phyloP scores from a whole-genome alignment of 352 stramenopile species.

The Phytophthora lateralis region DNA sequence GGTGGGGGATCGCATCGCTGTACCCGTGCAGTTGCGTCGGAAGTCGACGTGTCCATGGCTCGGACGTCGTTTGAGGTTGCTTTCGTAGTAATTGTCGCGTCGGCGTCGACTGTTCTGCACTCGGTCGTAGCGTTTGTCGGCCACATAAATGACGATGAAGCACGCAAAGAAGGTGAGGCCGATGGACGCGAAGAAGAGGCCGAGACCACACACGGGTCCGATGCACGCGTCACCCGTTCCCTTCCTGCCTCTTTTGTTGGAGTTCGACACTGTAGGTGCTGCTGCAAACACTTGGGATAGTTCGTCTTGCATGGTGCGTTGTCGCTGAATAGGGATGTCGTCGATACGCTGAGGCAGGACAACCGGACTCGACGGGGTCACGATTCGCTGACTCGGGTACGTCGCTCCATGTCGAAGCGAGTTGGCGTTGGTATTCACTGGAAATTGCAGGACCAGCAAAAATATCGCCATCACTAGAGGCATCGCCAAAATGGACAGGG shows the following conservation, averaged over 20 bases:
- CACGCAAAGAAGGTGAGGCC: slow-evolving; percentile 42
- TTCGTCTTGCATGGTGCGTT: slow-evolving; percentile 28
- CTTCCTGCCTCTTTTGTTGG: slow-evolving; percentile 29
- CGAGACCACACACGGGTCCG: slow-evolving; percentile 39
- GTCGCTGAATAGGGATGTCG: slow-evolving; percentile 7
- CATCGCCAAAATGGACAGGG: slow-evolving; percentile 10
- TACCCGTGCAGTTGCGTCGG: slow-evolving; percentile 19
- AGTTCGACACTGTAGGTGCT: slow-evolving; percentile 11
- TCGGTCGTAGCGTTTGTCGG: slow-evolving; percentile 39
- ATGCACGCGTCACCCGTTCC: slow-evolving; percentile 42
- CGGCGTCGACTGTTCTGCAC: slow-evolving; percentile 28
- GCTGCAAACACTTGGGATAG: slow-evolving; percentile 26
- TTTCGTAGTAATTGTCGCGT: slow-evolving; percentile 31
- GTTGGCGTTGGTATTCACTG: slow-evolving; percentile 21
- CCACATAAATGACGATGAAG: slow-evolving; percentile 43
- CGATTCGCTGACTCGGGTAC: slow-evolving; percentile 3
- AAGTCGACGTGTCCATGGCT: slow-evolving; percentile 24
- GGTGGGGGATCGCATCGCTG: slow-evolving; percentile 14
- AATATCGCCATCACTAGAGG: slow-evolving; percentile 20
- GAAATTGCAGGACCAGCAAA: slow-evolving; percentile 23
- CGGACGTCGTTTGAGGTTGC: slow-evolving; percentile 19
- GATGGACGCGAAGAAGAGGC: slow-evolving; percentile 48
- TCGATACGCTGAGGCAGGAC: slow-evolving; percentile 2
- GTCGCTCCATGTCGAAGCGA: slow-evolving; percentile 24
- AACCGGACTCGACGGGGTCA: slow-evolving; percentile 21